phyloP scores from a whole-genome alignment of 495 filamentous ascomycete species.

The Hyaloscypha variabilis region DNA sequence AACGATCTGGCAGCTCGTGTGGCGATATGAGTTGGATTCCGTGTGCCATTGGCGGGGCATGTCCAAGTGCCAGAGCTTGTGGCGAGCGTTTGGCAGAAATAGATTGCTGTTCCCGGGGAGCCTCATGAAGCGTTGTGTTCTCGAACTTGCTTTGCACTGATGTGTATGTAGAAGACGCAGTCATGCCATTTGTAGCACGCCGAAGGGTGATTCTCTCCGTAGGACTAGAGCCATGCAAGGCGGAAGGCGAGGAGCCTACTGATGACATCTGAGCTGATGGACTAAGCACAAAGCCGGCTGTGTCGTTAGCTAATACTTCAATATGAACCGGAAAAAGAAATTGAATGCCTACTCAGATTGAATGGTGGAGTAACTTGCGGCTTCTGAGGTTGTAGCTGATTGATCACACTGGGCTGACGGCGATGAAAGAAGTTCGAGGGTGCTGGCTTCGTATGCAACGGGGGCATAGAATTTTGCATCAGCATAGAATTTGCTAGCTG shows the following conservation, averaged over 20 bases:
- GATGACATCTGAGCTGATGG: constrained; percentile 22
- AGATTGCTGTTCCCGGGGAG: constrained; percentile 4
- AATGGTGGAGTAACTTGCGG: constrained; percentile 37
- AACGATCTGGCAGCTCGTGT: constrained; percentile 73
- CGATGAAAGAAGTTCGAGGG: constrained; percentile 5
- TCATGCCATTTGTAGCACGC: constrained; percentile 21
- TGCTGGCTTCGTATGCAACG: background rate
- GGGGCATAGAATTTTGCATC: constrained; percentile 13
- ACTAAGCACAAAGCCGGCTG: constrained; percentile 28
- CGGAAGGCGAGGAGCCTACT: constrained; percentile 38
- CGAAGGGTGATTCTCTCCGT: constrained; percentile 39
- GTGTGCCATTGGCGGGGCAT: constrained; percentile 51
- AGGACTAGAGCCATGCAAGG: constrained; percentile 40
- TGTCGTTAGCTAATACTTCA: constrained; percentile 18
- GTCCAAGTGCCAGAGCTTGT: constrained; percentile 20
- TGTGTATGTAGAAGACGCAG: constrained; percentile 12
- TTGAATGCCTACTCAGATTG: constrained; percentile 34
- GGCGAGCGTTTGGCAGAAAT: background rate
- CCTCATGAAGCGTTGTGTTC: constrained; percentile 5
- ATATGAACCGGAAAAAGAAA: background rate
- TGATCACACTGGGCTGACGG: constrained; percentile 21
- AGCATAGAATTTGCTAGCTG: constrained; percentile 25
- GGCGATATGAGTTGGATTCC: constrained; percentile 77
- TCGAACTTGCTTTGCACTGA: background rate
- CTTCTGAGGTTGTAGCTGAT: constrained; percentile 32